These are phyloP conservation scores for Cryptococcus maquisensis DNA, from an alignment of 1,284 basidiomycete species.

Conservation along the genomic window DNA sequence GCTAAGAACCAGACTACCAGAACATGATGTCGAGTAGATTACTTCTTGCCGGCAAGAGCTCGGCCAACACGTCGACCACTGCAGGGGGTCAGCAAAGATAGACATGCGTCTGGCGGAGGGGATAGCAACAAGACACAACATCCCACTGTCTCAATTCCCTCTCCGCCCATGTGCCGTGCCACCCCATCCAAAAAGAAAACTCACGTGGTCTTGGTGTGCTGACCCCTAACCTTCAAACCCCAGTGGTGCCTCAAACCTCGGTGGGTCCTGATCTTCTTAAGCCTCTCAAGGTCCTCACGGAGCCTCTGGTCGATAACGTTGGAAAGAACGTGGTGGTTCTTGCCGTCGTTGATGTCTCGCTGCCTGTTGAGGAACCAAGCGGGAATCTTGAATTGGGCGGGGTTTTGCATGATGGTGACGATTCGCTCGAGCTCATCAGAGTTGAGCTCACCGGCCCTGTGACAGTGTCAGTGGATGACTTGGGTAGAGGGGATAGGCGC, in stretches of 20 bases:
- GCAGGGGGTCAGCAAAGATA: neutral
- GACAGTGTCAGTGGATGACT: neutral
- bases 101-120: neutral
- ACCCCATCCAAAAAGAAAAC: constrained; percentile 6
- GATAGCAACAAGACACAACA: neutral
- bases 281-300: constrained; percentile 94
- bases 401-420: constrained; percentile 99
- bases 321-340: constrained; percentile 92
- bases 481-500: constrained; percentile 39
- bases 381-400: constrained; percentile 98
- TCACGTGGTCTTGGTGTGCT: constrained; percentile 96
- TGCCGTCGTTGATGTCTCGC: constrained; percentile 96
- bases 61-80: constrained; percentile 40
- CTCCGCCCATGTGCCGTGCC: neutral
- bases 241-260: constrained; percentile 97
- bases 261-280: constrained; percentile 99
- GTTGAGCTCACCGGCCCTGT: constrained; percentile 87
- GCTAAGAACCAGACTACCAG: neutral
- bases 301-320: constrained; percentile 98
- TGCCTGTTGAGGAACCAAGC: constrained; percentile 99
- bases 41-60: constrained; percentile 46
- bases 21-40: constrained; percentile 15
- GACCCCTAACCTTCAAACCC: constrained; percentile 91
- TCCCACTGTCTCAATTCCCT: neutral
- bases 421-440: constrained; percentile 97